Evolutionary conservation across 495 filamentous ascomycete species (phyloP), one percentile per base, ranked within the genome.

Genomic region (Xylaria acuta): DNA sequence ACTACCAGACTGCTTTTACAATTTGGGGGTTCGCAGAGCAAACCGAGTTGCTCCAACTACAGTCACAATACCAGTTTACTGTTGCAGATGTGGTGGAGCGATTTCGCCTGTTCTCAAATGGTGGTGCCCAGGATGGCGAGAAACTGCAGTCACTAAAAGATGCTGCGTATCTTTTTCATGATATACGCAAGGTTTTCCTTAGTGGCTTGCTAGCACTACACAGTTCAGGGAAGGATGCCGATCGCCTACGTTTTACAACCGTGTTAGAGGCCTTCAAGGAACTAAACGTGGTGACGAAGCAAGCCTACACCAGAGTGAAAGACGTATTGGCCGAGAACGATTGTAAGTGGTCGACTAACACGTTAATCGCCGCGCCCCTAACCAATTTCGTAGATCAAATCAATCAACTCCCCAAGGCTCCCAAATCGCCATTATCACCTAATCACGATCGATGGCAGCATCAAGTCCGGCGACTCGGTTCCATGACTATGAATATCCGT

Each of bases 201-300:
- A 97, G 95, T 80, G 93, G 92, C 41, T 84, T 99, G 43, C 84
- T 99, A 67, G 93, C 96, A 9, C 86, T 97, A 20, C 91, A 95
- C 75, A 94, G 94, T n/a, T 91, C 93, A 70, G 94, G 94, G 16
- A 90, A 92, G 27, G 91, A 91, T 66, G 86, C 87, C 2, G 96
- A 98, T 80, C 93, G 94, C 75, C 74, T 87, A 49, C 86, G 91
- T 73, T 99, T 97, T 93, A 88, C 90, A 40, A 86, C 87, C 40
- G 93, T 93, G 12, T 88, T 92, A 16, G 92, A 95, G 72, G 90
- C 91, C 53, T 92, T 99, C 80, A 84, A 88, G 53, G 84, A 82
- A 40, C 77, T 97, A 16, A 88, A 89, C 54, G 74, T 78, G 1
- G 78, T 88, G 18, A 93, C 90, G 0, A 85, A 88, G 78, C 79